Evolutionary conservation across 2,329 filamentous ascomycete species (phyloP), one percentile per base, ranked within the genome.

Genomic region (Colletotrichum tabaci): DNA sequence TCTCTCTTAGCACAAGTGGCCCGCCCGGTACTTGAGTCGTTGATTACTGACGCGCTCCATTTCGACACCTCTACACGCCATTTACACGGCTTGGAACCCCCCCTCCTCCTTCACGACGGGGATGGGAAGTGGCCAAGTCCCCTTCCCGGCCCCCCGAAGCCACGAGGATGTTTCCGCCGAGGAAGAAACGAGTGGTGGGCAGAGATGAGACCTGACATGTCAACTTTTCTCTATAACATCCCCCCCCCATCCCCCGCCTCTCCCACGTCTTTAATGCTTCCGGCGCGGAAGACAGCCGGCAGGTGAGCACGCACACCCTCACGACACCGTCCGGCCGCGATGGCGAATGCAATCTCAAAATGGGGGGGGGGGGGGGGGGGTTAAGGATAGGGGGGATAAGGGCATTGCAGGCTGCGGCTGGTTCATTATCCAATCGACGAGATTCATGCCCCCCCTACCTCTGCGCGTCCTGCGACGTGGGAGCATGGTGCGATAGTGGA

Each of bases 151-250:
- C 58, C 57, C 58, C 46, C 46, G 58, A 61, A 61, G 46, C 46
- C 58, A 61, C 58, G 46, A 61, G 58, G 58, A 44, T 49, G 58
- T 40, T 49, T 61, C 44, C 58, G 35, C 46, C 44, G 58, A 40
- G n/a, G 46, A 47, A 44, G 6, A 61, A 49, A 30, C 30, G 30
- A 12, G 15, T 23, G 26, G 30, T 3, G 4, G 46, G 30, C n/a
- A 49, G 49, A 35, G 46, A 50, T 50, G 30, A 23, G n/a, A 61
- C n/a, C 50, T 12, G 58, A 61, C 46, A 61, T 50, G 58, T 61
- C 58, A 35, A 50, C 30, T 13, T 49, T 30, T 16, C 35, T 35
- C 1, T 35, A 35, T 8, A 9, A 9, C 8, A 10, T 10, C 30
- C 8, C 9, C 30, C 30, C 1, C 1, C 30, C 30, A 1, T 1